Conservation (phyloP, 352 stramenopile genomes). For the Pythium plurisporium region DNA sequence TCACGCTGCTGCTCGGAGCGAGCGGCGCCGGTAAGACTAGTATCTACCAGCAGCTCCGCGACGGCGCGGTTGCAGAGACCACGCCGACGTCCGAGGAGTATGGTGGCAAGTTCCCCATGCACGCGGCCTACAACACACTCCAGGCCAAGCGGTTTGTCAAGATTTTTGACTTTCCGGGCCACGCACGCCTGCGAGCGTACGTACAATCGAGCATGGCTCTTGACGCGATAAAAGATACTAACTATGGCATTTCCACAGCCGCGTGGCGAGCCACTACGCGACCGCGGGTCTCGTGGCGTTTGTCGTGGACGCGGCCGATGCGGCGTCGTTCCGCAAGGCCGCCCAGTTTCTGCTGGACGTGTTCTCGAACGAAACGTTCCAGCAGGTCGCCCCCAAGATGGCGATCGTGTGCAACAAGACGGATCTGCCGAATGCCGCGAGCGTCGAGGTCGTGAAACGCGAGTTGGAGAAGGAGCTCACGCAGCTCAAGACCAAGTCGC, state of each 20-base stretch:
- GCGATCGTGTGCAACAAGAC: constrained; percentile 15
- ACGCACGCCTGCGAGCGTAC: constrained; percentile 9
- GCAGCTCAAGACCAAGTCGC: constrained; percentile 1
- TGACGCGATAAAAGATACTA: not conserved
- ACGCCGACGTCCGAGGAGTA: constrained; percentile 8
- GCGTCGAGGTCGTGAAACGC: not conserved
- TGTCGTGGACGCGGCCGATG: constrained; percentile 11
- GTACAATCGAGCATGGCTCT: not conserved
- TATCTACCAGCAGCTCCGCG: constrained; percentile 7
- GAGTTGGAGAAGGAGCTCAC: constrained; percentile 8
- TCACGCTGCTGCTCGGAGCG: constrained; percentile 8
- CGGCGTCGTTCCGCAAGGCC: constrained; percentile 1
- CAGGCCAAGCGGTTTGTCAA: constrained; percentile 14
- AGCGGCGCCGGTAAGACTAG: constrained; percentile 8
- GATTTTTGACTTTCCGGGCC: constrained; percentile 15
- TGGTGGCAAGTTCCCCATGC: constrained; percentile 16
- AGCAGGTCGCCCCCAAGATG: not conserved
- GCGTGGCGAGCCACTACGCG: constrained; percentile 2
- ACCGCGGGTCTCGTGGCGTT: constrained; percentile 8
- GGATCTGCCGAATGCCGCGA: constrained; percentile 1
- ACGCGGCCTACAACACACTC: constrained; percentile 8
- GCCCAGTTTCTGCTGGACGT: constrained; percentile 12
- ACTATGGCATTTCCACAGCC: not conserved
- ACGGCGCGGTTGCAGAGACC: not conserved
- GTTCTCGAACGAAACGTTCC: constrained; percentile 4